These are phyloP conservation scores for Colletotrichum horii DNA, from an alignment of 2,329 filamentous ascomycete genomes.

Conservation along the genomic window DNA sequence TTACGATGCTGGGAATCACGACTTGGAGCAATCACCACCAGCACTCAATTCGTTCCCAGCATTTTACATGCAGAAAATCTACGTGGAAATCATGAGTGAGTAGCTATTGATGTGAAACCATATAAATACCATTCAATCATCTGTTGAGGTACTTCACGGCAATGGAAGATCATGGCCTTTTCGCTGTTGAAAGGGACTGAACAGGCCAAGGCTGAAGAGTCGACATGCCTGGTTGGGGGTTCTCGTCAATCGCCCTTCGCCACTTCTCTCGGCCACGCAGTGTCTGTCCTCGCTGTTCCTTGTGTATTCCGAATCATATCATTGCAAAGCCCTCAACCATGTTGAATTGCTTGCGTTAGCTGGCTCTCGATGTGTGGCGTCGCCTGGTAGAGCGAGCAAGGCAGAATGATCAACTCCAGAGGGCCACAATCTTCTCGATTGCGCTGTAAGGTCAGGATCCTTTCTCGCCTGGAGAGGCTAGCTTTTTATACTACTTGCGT, in stretches of 20 bases:
- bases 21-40: accelerated
- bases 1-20: too few species aligned
- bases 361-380: neutral
- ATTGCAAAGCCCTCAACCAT: neutral
- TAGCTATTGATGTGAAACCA: neutral
- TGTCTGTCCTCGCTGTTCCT: neutral
- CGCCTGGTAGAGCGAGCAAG: neutral
- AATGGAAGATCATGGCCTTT: too few species aligned
- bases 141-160: neutral
- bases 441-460: neutral
- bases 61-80: too few species aligned
- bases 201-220: too few species aligned
- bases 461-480: neutral
- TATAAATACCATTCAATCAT: neutral
- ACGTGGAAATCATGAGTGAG: neutral
- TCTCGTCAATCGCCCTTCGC: neutral
- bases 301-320: neutral
- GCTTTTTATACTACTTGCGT: neutral
- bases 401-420: neutral
- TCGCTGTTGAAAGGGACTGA: too few species aligned
- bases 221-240: too few species aligned
- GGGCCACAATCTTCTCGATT: accelerated
- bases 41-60: too few species aligned
- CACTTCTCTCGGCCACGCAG: neutral
- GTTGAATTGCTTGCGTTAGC: accelerated